Base-by-base conservation (phyloP, 2,329 filamentous ascomycete species). In the Fusarium floridanum region DNA sequence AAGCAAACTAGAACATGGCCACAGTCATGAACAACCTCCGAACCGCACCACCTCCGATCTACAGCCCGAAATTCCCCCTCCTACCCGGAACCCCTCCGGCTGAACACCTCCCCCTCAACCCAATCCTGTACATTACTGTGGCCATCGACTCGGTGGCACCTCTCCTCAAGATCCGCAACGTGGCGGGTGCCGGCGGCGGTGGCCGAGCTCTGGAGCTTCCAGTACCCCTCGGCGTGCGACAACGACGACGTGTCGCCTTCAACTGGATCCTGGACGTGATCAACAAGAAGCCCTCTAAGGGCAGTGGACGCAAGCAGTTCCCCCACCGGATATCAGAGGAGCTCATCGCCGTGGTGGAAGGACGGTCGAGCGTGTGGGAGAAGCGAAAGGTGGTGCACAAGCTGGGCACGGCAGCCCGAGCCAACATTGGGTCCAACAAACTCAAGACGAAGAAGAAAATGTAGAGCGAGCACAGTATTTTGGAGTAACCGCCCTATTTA, bases 61-160 rank as follows among this genome's bases (percentile, higher is more conserved):
- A 93, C 80, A 94, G 92, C 82, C 90, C 94, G 24, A 85, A 88
- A 69, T 91, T 90, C 64, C 92, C 93, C 17, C 90, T 97, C 34
- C 86, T 96, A 37, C 93, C 95, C 3, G 94, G 94, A 66, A 88
- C 92, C 2, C 94, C 95, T 2, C 94, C 95, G 2, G 87, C 94
- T 27, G 86, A 89, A 5, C 92, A 96, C 78, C 92, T 99, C 11
- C 95, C 97, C 4, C 90, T 98, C 36, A 94, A 98, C 83, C 97
- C 97, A 2, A 88, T 97, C 64, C 89, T 94, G 64, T 99, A 98
- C 85, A 91, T 99, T 57, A 94, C 93, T 14, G 88, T 97, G 36
- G 95, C 95, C 36, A 92, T 99, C 79, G 97, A 99, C 87, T 97
- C 94, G 11, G 93, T 99, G 27, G 94, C 95, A 2, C 97, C 97